Evolutionary conservation across 345 rosid genomes (phyloP), one percentile per base, ranked within the genome.

Genomic region (Corchorus olitorius): DNA sequence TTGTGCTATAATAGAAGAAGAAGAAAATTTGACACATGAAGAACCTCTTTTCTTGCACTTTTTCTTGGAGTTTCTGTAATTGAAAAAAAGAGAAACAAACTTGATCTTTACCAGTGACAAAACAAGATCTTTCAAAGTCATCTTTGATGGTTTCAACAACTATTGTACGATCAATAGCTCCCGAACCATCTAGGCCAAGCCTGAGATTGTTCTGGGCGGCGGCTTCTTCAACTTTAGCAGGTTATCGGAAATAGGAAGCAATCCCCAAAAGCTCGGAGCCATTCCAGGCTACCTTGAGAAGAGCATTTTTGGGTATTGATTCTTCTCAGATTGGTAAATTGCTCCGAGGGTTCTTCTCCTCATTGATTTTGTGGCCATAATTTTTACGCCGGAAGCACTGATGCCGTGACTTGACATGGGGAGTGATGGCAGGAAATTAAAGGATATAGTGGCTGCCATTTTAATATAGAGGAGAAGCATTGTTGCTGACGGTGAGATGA

Each of bases 261-360:
- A 95, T 90, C 72, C 99, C 98, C 16, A 95, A 87, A 20, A 90
- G 88, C 89, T 95, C 99, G 41, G 99, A 95, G 62, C 97, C 89
- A 59, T 95, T 93, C 99, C 99, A 95, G 22, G 98, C 97, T 55
- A 86, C 75, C 80, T 90, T 95, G 64, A 95, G 96, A 22, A 93
- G 73, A 12, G 89, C 91, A 81, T 91, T 93, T 50, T 89, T 89
- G 1, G 92, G 84, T 35, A 79, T 90, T 0, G 91, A 77, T 66
- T 76, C 90, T 66, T 22, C 55, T 69, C 71, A 63, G 20, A 82
- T 9, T 13, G 89, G 68, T 8, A 88, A 84, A 15, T 80, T 81
- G 68, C 72, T 78, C 3, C 83, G 48, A 66, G 85, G 70, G 45
- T 83, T 83, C 60, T 68, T 83, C 60, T 72, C 72, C 52, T 77